Evolutionary conservation across 2,329 filamentous ascomycete species (phyloP), one percentile per base, ranked within the genome.

Genomic region (Paracorniculantispora psalliotae): DNA sequence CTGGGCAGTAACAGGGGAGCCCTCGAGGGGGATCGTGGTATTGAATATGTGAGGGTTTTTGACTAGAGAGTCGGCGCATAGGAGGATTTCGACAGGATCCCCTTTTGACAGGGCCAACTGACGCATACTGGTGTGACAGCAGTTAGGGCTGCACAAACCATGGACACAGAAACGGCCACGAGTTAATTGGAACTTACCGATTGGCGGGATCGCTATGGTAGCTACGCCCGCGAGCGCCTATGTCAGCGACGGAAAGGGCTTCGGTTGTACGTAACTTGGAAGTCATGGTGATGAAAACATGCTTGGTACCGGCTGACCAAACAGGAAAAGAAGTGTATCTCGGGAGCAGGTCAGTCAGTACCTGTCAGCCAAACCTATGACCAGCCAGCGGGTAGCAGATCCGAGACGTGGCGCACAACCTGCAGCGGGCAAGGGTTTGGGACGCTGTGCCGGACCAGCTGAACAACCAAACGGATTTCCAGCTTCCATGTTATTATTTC

Each of bases 1-100:
- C 73, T 93, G 90, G 69, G 92, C 91, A 0, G 90, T 92, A 63
- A 93, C 85, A 0, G 90, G 90, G 0, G 79, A 80, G 44, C 90
- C 90, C 72, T 92, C 90, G 55, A 88, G 78, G 0, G 88, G 87
- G 61, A 93, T 89, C 68, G 83, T 83, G 68, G 90, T 74, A 67
- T 91, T 92, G 82, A 91, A 93, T 59, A 86, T 81, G 59, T 92
- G 89, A 33, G 81, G 85, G 67, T 92, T 87, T 50, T 80, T 73
- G 61, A 89, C 81, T 61, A 56, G 12, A 3, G 19, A 4, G n/a
- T 19, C 39, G 39, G n/a, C 6, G 39, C 19, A 19, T n/a, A 43
- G n/a, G n/a, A 43, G 39, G 17, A n/a, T n/a, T 17, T 43, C 39
- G 3, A n/a, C 21, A 6, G 39, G 39, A 17, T 43, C 39, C 9